Conservation (phyloP, 1,139 yeast genomes). For the Suhomyces panamericanus region DNA sequence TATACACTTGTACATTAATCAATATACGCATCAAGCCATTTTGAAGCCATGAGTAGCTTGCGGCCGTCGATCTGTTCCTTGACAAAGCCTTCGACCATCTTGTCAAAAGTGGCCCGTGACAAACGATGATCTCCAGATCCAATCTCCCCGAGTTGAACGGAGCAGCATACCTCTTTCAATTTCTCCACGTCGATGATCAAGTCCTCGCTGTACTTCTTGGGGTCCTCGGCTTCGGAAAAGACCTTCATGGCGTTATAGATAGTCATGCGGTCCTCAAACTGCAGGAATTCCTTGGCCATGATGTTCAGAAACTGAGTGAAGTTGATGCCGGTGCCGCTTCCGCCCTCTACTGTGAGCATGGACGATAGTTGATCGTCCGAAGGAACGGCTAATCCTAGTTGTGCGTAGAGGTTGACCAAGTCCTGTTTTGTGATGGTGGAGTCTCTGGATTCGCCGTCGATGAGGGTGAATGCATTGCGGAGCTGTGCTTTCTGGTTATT, state of each 20-base stretch:
- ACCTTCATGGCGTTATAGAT: conserved; percentile 62
- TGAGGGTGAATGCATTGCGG: conserved; percentile 53
- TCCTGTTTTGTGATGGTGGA: conserved; percentile 64
- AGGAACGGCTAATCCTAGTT: conserved; percentile 48
- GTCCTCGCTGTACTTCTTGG: conserved; percentile 24
- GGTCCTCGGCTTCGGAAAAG: conserved; percentile 43
- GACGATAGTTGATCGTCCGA: conserved; percentile 41
- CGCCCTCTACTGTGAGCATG: conserved; percentile 46
- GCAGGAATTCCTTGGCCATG: conserved; percentile 60
- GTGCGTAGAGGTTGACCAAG: conserved; percentile 53
- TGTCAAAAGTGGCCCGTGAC: conserved; percentile 50
- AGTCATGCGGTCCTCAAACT: conserved; percentile 61
- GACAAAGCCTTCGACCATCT: conserved; percentile 56
- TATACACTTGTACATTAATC: conserved; percentile 24
- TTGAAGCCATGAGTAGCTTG: conserved; percentile 52
- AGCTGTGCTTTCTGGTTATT: conserved; percentile 45
- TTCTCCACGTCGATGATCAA: conserved; percentile 50
- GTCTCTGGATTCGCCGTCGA: conserved; percentile 82
- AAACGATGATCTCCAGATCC: conserved; percentile 55
- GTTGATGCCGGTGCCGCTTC: conserved; percentile 42
- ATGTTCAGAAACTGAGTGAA: conserved; percentile 71
- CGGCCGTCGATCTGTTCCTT: conserved; percentile 60
- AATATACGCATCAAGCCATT: conserved; percentile 59
- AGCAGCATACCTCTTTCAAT: conserved; percentile 50
- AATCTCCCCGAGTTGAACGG: conserved; percentile 45